Evolutionary conservation across 2,329 filamentous ascomycete genomes (phyloP), one percentile per base, ranked within the genome.

Genomic region (Hypoxylon sp.): DNA sequence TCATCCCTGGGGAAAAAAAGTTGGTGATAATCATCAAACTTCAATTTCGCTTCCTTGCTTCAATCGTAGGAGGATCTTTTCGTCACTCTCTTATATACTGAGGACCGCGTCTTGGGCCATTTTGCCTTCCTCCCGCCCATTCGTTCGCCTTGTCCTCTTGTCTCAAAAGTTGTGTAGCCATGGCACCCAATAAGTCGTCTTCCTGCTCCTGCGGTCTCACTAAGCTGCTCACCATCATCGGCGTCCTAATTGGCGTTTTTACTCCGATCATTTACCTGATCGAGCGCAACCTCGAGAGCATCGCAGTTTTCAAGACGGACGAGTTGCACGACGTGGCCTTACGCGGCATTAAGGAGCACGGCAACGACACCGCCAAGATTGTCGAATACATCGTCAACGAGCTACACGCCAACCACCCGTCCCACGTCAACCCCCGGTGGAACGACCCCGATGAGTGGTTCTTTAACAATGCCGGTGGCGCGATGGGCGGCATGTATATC

Each of bases 401-500:
- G 81, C 85, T 97, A 61, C 83, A 84, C 73, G 82, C 82, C 73
- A 86, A 85, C 74, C 74, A 82, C 77, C 78, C 81, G 55, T 74
- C 75, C 54, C 82, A 93, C 79, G 77, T 95, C 77, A 93, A 92
- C 82, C 78, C 87, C 61, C 83, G 91, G 65, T 89, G 68, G 68
- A 63, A 68, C 55, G 65, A 63, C 27, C 32, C 29, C 15, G 55
- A 95, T 82, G 91, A 95, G 80, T 97, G 93, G 93, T 86, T 97
- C 50, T 95, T 97, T 76, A 97, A 97, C 85, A 97, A 97, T 77
- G 93, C 93, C 56, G 93, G 93, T 57, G 93, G 93, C 70, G 93
- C 93, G 57, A 97, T 97, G 93, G 93, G 93, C 62, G 92, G 88
- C 76, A 96, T 97, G 93, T 94, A 93, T 80, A 90, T 97, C 72